Conservation (phyloP, 768 basidiomycete species). For the Crucibulum laeve region DNA sequence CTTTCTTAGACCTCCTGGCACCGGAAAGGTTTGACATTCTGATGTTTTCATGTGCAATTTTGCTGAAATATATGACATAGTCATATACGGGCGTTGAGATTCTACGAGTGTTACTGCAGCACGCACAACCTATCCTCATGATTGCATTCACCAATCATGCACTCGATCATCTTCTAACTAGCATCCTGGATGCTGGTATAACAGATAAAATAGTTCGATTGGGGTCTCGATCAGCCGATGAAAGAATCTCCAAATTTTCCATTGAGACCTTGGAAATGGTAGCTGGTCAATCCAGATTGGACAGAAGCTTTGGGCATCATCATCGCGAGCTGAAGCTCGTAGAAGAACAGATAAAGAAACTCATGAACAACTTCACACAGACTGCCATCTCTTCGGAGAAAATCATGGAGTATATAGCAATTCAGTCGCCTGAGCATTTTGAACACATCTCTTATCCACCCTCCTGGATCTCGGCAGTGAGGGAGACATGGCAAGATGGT, state of each 20-base stretch:
- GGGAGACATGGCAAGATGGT: slow-evolving; percentile 7
- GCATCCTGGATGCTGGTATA: slow-evolving; percentile 61
- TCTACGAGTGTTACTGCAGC: slow-evolving; percentile 53
- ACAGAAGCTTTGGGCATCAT: slow-evolving; percentile 25
- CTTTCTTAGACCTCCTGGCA: slow-evolving; percentile 61
- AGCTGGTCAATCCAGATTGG: slow-evolving; percentile 34
- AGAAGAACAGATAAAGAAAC: slow-evolving; percentile 38
- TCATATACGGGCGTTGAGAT: slow-evolving; percentile 69
- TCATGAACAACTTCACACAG: slow-evolving; percentile 40
- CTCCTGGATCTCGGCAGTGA: slow-evolving; percentile 34
- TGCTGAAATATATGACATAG: slow-evolving; percentile 22
- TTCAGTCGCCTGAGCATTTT: slow-evolving; percentile 45
- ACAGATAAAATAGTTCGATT: slow-evolving; percentile 63
- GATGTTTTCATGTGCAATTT: not conserved
- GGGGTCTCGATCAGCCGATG: slow-evolving; percentile 60
- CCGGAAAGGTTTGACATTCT: slow-evolving; percentile 53
- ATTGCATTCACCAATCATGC: slow-evolving; percentile 78
- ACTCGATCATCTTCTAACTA: slow-evolving; percentile 65
- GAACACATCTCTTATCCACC: slow-evolving; percentile 39
- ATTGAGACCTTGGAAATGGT: slow-evolving; percentile 55
- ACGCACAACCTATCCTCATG: slow-evolving; percentile 48
- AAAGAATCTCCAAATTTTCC: slow-evolving; percentile 55
- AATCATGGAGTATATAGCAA: slow-evolving; percentile 35
- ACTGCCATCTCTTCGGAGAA: slow-evolving; percentile 28
- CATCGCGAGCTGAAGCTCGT: slow-evolving; percentile 36